A percentile compares a stretch with the other conserved stretches of the same genome.
Evolutionary conservation across 164 flowering plant genomes (phyloP).

Genomic region (Vitis riparia): DNA sequence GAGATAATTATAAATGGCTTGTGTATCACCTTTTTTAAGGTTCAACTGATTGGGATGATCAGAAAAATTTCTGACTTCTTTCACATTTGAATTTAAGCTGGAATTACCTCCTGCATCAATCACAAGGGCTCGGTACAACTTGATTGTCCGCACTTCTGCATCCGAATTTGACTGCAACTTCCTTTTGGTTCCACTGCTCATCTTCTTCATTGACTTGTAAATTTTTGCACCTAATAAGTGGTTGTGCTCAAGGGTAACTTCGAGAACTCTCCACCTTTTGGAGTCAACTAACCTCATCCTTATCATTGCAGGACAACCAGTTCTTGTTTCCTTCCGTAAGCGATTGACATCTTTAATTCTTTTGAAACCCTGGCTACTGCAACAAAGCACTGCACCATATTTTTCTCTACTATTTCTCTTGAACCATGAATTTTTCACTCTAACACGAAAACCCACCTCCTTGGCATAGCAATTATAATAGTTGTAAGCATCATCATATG

Average conservation of each 20-base stretch:
- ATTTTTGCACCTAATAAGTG: constrained; percentile 46
- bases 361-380: constrained; percentile 74
- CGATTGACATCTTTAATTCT: constrained; percentile 66
- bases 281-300: constrained; percentile 62
- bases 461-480: constrained; percentile 66
- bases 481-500: constrained; percentile 71
- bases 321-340: constrained; percentile 58
- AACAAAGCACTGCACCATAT: constrained; percentile 67
- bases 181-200: constrained; percentile 33
- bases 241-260: constrained; percentile 64
- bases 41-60: constrained; percentile 28
- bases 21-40: constrained; percentile 41
- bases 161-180: constrained; percentile 27
- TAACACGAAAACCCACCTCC: constrained; percentile 62
- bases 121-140: constrained; percentile 42
- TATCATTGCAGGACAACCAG: constrained; percentile 78
- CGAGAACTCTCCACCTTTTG: constrained; percentile 62
- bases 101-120: constrained; percentile 36
- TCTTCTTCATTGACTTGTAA: constrained; percentile 44
- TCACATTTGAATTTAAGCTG: constrained; percentile 17
- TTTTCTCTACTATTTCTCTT: constrained; percentile 61
- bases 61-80: constrained; percentile 18
- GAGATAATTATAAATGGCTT: constrained; percentile 38
- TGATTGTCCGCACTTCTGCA: constrained; percentile 36
- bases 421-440: constrained; percentile 73